Evolutionary conservation across 2,329 filamentous ascomycete genomes (phyloP), one percentile per base, ranked within the genome.

Genomic region (Clarireedia monteithiana): DNA sequence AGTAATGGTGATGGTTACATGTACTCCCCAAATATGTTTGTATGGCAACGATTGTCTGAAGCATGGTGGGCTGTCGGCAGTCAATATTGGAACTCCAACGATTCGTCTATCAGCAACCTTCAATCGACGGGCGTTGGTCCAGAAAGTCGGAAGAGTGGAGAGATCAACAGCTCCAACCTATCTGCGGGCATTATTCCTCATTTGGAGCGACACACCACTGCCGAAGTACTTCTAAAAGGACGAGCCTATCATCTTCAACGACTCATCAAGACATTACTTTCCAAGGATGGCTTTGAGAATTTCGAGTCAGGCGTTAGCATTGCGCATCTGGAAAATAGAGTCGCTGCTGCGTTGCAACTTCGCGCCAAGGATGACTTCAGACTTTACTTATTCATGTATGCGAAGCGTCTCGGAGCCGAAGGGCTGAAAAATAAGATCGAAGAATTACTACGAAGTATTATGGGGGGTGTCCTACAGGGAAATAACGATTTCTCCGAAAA

Each of bases 1-100:
- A 94, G 87, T 24, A 97, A 96, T 64, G 94, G 94, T 20, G 92
- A 99, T 65, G 94, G 94, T 1, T 99, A 91, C 72, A 85, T 85
- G 53, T 99, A 99, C 72, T 89, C 89, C 1, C 82, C 87, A 0
- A 79, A 80, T 17, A 88, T 99, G 86, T 92, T 84, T 70, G 82
- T 85, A 6, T 99, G 94, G 94, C 92, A 97, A 71, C 84, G 91
- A 9, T 77, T 99, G n/a, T 95, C 91, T 2, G 95, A 99, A 69
- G 82, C 89, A 2, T 99, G 94, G 94, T 99, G 94, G 91, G 92
- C 92, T 0, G 91, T 97, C 0, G 91, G 91, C 17, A 95, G 89
- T 64, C 94, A 99, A 69, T 99, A 99, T 70, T 99, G 94, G 95
- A 97, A 99, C 71, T 95, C 91, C 0, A 95, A 91, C 53, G 94